phyloP scores from a whole-genome alignment of 2,329 filamentous ascomycete genomes.

The Colletotrichum echinochloae region DNA sequence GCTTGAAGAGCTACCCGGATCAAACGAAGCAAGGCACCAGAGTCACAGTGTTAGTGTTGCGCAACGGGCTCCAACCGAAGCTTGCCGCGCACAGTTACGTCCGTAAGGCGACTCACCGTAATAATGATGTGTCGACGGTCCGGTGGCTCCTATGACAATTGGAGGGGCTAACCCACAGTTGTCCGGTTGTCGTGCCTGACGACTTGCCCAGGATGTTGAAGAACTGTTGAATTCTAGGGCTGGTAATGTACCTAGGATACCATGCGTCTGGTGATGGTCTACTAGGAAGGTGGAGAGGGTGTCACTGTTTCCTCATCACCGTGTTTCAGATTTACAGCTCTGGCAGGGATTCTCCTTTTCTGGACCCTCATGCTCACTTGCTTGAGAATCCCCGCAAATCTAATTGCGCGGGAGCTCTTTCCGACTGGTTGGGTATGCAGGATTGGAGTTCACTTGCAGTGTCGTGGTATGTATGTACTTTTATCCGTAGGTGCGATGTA shows the following conservation, averaged over 20 bases:
- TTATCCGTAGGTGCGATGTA: no score
- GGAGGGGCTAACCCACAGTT: background rate
- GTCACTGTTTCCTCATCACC: slow-evolving; percentile 25
- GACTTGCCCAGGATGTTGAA: background rate
- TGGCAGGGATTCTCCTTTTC: slow-evolving; percentile 2
- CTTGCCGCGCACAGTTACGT: slow-evolving; percentile 20
- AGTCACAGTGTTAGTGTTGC: slow-evolving; percentile 8
- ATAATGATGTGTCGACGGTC: background rate
- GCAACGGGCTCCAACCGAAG: background rate
- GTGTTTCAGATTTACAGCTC: slow-evolving; percentile 30
- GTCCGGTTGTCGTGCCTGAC: background rate
- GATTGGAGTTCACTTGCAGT: slow-evolving; percentile 8
- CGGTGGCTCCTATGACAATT: background rate
- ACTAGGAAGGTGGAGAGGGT: background rate
- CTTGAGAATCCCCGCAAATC: background rate
- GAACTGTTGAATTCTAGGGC: background rate
- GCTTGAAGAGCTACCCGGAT: background rate
- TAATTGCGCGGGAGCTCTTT: slow-evolving; percentile 21
- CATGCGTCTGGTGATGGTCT: no score
- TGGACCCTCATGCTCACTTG: background rate
- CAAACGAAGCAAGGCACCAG: slow-evolving; percentile 1
- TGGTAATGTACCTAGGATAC: background rate
- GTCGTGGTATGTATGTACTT: slow-evolving; percentile 28
- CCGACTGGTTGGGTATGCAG: slow-evolving; percentile 25
- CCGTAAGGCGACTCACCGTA: slow-evolving; percentile 10